phyloP scores from a whole-genome alignment of 768 basidiomycete species.

The Tylopilus vinaceipallidus region DNA sequence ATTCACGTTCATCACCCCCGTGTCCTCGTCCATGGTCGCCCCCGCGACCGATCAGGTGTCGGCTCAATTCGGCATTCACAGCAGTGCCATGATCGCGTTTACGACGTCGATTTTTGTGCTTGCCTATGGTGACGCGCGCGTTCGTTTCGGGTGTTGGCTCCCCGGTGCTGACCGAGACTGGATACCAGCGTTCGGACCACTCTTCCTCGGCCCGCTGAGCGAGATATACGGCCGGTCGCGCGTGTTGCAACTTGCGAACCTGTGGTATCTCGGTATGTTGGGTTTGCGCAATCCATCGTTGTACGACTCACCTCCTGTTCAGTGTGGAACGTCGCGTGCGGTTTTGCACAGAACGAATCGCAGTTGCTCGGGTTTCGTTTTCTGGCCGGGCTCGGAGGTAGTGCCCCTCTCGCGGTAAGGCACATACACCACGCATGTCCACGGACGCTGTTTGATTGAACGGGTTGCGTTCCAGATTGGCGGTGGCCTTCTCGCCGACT shows the following conservation, averaged over 20 bases:
- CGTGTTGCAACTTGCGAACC: slow-evolving; percentile 61
- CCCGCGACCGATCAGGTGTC: slow-evolving; percentile 57
- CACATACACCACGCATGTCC: too few relatives aligned
- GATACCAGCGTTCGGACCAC: slow-evolving; percentile 9
- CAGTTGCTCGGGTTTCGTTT: slow-evolving; percentile 72
- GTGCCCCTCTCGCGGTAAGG: slow-evolving; percentile 56
- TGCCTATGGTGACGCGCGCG: slow-evolving; percentile 49
- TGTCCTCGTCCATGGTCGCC: slow-evolving; percentile 75
- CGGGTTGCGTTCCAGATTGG: slow-evolving; percentile 45
- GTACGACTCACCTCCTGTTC: slow-evolving; percentile 7
- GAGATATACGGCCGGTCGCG: slow-evolving; percentile 69
- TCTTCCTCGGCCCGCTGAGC: slow-evolving; percentile 57
- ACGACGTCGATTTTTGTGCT: slow-evolving; percentile 58
- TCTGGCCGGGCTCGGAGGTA: slow-evolving; percentile 68
- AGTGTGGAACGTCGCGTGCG: slow-evolving; percentile 64
- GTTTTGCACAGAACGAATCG: slow-evolving; percentile 55
- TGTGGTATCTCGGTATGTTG: slow-evolving; percentile 58
- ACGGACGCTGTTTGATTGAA: neutral
- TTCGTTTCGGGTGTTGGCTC: neutral
- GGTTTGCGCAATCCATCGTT: neutral
- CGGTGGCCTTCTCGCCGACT: slow-evolving; percentile 63
- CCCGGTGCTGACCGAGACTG: neutral
- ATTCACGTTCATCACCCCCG: slow-evolving; percentile 66
- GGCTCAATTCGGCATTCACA: slow-evolving; percentile 53
- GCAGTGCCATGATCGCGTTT: slow-evolving; percentile 47